Evolutionary conservation across 2,329 filamentous ascomycete genomes (phyloP).

Genomic region (Beauveria sp.): DNA sequence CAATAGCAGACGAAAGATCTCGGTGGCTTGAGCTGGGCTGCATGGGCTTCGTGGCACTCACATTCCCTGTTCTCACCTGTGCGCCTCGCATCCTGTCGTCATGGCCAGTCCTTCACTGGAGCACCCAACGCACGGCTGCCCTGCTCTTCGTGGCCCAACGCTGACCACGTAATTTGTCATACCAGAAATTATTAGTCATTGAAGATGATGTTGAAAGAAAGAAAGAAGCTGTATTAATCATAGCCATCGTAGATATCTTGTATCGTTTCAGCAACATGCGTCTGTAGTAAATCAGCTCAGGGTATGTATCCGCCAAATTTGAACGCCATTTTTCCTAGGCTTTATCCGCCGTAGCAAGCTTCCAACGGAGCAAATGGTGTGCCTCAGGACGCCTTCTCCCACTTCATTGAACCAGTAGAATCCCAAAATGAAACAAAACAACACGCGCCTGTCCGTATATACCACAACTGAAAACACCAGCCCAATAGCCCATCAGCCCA

Average conservation of each 20-base stretch:
- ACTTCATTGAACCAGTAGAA: not conserved
- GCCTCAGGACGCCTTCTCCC: not conserved
- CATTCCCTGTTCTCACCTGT: not conserved
- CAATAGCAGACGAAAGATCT: too few relatives aligned
- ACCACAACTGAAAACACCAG: not conserved
- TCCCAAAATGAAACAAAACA: not conserved
- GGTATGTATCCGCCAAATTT: slow-evolving; percentile 7
- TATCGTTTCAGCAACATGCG: slow-evolving; percentile 3
- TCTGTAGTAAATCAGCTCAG: not conserved
- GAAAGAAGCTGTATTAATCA: not conserved
- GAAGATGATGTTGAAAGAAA: not conserved
- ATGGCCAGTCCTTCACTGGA: not conserved
- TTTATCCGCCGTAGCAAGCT: not conserved
- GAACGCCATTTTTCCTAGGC: not conserved
- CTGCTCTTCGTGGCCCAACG: not conserved
- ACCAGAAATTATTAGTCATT: not conserved
- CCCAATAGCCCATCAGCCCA: not conserved
- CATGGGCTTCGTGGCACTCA: not conserved
- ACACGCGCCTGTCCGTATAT: not conserved
- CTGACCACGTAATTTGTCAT: not conserved
- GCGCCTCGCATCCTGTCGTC: not conserved
- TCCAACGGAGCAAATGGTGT: not conserved
- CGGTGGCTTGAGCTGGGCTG: not conserved
- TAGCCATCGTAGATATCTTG: slow-evolving; percentile 3
- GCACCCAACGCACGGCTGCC: not conserved